These are phyloP conservation scores for Thuidium tamariscinum DNA, from an alignment of 225 moss, liverwort and hornwort genomes.

Conservation along the genomic window DNA sequence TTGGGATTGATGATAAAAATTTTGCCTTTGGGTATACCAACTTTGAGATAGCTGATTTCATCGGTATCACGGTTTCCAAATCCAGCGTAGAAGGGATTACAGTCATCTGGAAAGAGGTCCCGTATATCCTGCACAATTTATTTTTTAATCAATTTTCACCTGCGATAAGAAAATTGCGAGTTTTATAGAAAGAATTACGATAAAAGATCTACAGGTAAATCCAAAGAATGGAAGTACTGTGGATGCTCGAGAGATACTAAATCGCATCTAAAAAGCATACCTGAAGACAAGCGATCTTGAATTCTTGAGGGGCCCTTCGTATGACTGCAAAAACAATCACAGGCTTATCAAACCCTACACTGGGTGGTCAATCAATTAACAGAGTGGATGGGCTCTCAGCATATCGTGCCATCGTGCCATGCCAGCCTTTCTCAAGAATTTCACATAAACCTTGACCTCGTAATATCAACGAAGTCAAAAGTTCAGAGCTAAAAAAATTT, in stretches of 20 bases:
- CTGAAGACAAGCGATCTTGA: slow-evolving; percentile 99
- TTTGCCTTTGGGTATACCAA: slow-evolving; percentile 93
- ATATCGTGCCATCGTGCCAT: neutral
- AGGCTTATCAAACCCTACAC: neutral
- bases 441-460: neutral
- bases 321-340: slow-evolving; percentile 55
- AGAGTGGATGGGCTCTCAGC: neutral
- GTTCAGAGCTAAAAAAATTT: neutral
- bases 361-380: neutral
- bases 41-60: slow-evolving; percentile 94
- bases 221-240: neutral
- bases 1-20: slow-evolving; percentile 99
- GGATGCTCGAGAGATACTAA: neutral
- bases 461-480: neutral
- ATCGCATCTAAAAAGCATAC: slow-evolving; percentile 6
- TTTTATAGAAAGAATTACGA: neutral
- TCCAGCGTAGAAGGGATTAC: slow-evolving; percentile 95
- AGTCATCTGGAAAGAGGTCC: slow-evolving; percentile 82
- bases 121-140: slow-evolving; percentile 66
- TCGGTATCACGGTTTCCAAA: slow-evolving; percentile 99
- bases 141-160: neutral
- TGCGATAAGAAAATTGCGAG: neutral
- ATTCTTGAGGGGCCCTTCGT: slow-evolving; percentile 93
- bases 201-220: neutral
- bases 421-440: neutral